Base-by-base conservation (phyloP, 208 protist genomes). In the Kentomonas sorsogonicus region DNA sequence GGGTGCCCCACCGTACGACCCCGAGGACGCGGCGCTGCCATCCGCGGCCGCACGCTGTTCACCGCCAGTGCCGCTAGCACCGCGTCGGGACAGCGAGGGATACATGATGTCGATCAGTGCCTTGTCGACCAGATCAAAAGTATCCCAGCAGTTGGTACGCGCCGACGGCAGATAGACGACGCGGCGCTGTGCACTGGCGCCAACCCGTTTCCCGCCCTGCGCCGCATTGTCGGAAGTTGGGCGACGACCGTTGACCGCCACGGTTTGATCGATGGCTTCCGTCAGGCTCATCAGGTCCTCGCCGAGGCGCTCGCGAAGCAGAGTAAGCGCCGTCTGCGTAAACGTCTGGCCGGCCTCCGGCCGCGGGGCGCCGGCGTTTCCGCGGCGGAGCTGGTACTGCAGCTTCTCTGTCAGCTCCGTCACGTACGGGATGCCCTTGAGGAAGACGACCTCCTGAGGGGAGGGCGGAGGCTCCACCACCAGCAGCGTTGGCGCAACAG, bases 341-440 rank as follows among this genome's bases (percentile, higher is more conserved):
- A 65, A 68, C 11, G 55, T 61, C 46, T 79, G 57, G 44, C 36
- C 47, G 1, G 53, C 41, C 6, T 56, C 44, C 4, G 74, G 60
- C 0, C 45, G 25, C 30, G 68, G 54, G 11, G 55, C 66, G 0
- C 33, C 27, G 13, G 20, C 9, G 29, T 69, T 72, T 3, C 66
- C 46, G 10, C 69, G 47, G 11, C 70, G 77, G n/a, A 55, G 61
- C 20, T 69, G 66, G 16, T 54, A 39, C 16, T 67, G 53, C 34
- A 81, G 38, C 13, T 54, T 46, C 7, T 67, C 52, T 3, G 51
- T 57, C 9, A 80, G 46, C 40, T 72, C 22, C 20, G 66, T 63
- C 7, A 55, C 51, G 66, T 91, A 94, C 0, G 87, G 72, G 27
- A 79, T 66, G 11, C 87, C 87, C 53, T 89, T 72, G 20, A 87